Evolutionary conservation across 805 yeast species (phyloP).

Genomic region (Ogataea trehaloabstinens): DNA sequence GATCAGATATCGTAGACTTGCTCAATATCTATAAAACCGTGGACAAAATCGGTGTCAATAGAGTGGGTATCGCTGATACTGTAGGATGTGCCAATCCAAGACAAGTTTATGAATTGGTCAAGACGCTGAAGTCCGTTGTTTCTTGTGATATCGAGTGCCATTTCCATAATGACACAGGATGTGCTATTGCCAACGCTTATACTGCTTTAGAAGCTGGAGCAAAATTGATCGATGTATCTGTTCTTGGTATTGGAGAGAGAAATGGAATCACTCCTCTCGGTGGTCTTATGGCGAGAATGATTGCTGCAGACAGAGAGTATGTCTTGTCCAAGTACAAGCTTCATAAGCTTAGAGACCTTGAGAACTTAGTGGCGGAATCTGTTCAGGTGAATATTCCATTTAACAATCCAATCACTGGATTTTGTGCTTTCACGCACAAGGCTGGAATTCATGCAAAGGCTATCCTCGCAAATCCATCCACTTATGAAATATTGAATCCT

Average conservation of each 20-base stretch:
- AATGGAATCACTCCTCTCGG: slow-evolving; percentile 98
- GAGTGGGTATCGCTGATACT: slow-evolving; percentile 99
- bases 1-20: slow-evolving; percentile 93
- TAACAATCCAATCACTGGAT: slow-evolving; percentile 98
- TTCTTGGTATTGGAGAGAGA: slow-evolving; percentile 97
- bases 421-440: slow-evolving; percentile 99
- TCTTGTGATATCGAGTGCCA: slow-evolving; percentile 98
- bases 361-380: slow-evolving; percentile 93
- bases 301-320: slow-evolving; percentile 96
- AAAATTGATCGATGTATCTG: slow-evolving; percentile 88
- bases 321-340: slow-evolving; percentile 91
- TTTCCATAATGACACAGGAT: slow-evolving; percentile 98
- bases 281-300: slow-evolving; percentile 98
- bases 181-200: slow-evolving; percentile 98
- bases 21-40: slow-evolving; percentile 95
- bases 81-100: slow-evolving; percentile 99
- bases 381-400: slow-evolving; percentile 96
- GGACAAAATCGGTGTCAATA: slow-evolving; percentile 94
- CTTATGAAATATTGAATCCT: slow-evolving; percentile 96
- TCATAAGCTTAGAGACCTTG: slow-evolving; percentile 93
- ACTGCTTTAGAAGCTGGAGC: slow-evolving; percentile 99
- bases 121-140: slow-evolving; percentile 90
- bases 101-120: slow-evolving; percentile 94
- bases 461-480: slow-evolving; percentile 95
- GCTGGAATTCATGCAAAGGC: slow-evolving; percentile 99